These are phyloP conservation scores for Dovyalis caffra DNA, from an alignment of 345 rosid species.

Conservation along the genomic window DNA sequence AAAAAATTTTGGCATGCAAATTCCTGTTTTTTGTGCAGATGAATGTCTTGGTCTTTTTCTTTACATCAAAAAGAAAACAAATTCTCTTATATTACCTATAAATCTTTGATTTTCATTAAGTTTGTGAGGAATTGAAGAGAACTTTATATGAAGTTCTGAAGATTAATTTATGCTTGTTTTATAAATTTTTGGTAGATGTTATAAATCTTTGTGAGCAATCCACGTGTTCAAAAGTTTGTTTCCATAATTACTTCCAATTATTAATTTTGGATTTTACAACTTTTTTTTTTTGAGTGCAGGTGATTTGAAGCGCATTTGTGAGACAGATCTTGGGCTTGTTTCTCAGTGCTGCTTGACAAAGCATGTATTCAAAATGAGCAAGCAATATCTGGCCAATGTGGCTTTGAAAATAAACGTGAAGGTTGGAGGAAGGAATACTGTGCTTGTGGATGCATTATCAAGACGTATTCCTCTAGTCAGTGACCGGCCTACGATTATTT, in stretches of 20 bases:
- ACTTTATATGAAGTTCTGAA: no score
- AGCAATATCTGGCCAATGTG: slow-evolving; percentile 92
- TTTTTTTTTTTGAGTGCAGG: slow-evolving; percentile 43
- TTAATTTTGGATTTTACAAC: background rate
- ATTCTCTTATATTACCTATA: background rate
- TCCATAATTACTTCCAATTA: background rate
- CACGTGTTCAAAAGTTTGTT: background rate
- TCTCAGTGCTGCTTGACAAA: slow-evolving; percentile 95
- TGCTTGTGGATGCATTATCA: slow-evolving; percentile 89
- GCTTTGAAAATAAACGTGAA: slow-evolving; percentile 93
- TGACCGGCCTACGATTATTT: slow-evolving; percentile 89
- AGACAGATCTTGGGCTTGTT: slow-evolving; percentile 94
- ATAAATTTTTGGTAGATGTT: background rate
- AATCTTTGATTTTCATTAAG: background rate
- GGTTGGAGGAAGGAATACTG: slow-evolving; percentile 98
- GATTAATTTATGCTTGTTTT: background rate
- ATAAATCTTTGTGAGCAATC: no score
- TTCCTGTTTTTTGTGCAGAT: background rate
- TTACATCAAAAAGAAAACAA: background rate
- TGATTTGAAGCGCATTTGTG: slow-evolving; percentile 94
- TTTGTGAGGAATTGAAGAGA: no score
- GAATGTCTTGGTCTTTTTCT: background rate
- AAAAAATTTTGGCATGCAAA: background rate
- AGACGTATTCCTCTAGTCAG: slow-evolving; percentile 94
- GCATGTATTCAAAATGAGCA: slow-evolving; percentile 84